Evolutionary conservation across 441 rosid genomes (phyloP), one percentile per base, ranked within the genome.

Genomic region (Daphne laureola): DNA sequence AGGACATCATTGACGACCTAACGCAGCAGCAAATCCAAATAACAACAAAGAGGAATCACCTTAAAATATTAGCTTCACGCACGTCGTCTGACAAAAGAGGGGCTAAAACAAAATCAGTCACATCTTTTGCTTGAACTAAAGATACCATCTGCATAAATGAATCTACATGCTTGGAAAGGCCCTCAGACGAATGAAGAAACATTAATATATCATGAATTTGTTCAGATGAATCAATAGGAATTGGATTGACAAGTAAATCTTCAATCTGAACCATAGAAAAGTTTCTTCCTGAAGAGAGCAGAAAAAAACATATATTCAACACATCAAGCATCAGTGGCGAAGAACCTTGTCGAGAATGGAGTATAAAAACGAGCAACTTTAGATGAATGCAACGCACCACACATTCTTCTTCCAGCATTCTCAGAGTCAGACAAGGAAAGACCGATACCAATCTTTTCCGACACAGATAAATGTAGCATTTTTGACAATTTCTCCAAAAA

Each of bases 101-200:
- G 35, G 77, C 59, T 36, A 90, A 79, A 60, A 78, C 69, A 63
- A 75, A 79, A 12, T 84, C 78, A 53, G 70, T 48, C 3, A 62
- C 71, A 64, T 86, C 88, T 65, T 71, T 75, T 2, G 80, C 72
- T 68, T 75, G 90, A 64, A 77, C 66, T 67, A 83, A 68, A 49
- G 96, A 78, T 65, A 87, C 54, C 61, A 86, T 73, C 71, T 81
- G 93, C 78, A 79, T 45, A 67, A 90, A 79, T 54, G 77, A 79
- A 69, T 78, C 91, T 31, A 86, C 57, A 49, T 87, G 95, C 69
- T 74, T 68, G 70, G 94, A 73, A 31, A 87, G 84, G 58, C 74
- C 90, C 12, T 78, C 90, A 17, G 90, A 86, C 23, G 49, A 72
- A 68, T 75, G 95, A 62, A 94, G 96, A 80, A 90, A 90, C 81